Base-by-base conservation (phyloP, 805 yeast species). In the Wickerhamiella sergipiensis region DNA sequence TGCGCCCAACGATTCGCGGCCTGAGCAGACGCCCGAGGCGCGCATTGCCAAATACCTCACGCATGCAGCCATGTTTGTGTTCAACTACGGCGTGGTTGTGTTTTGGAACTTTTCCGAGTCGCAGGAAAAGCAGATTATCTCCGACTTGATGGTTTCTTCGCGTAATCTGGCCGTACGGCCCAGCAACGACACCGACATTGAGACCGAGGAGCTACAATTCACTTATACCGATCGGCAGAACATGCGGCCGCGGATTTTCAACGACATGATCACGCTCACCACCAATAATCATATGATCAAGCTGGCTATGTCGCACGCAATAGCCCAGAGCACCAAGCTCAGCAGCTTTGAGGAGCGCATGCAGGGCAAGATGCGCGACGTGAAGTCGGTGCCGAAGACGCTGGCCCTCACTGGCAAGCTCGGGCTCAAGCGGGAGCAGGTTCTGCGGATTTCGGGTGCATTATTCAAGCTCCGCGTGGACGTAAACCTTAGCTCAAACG, bases 51-150 rank as follows among this genome's bases (percentile, higher is more conserved):
- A 78, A 52, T 69, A 75, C 47, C 67, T 76, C 3, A 78, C 77
- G 55, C 69, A 68, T 50, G 75, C 96, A 0, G 97, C 90, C 61
- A 75, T 92, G 72, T 92, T 92, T 61, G 77, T 92, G 13, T 80
- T 90, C 63, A 81, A 79, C 49, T 92, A 92, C 64, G 98, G 98
- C 19, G 95, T 90, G 13, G 87, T 92, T n/a, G 97, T 92, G 19
- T 89, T 92, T 61, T 92, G 98, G 98, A 92, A 92, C 62, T 88
- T 92, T 59, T 80, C 90, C 2, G 96, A 88, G 62, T 72, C 78
- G 7, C 96, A 92, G 62, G 98, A 92, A 61, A 88, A 88, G 69
- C 92, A 90, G 60, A 79, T 92, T 18, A 73, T 92, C 50, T 97
- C 97, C 1, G 98, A 92, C 62, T 71, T 92, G 55, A 83, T 81